A percentile compares a stretch with the other conserved stretches of the same genome.
Evolutionary conservation across 106 monocot genomes (phyloP).

Genomic region (Hemerocallis citrina): DNA sequence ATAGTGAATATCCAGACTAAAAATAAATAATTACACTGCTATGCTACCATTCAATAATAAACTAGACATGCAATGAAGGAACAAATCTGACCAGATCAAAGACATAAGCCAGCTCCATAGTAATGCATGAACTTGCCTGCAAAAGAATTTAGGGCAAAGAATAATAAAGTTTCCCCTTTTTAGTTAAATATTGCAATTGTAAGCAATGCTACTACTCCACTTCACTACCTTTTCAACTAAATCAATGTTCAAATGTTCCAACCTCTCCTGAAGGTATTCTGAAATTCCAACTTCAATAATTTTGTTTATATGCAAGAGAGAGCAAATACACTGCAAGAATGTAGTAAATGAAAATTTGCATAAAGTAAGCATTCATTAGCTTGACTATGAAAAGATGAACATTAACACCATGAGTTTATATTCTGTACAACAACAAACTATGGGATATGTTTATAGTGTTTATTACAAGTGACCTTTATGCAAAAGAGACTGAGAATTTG

Average conservation of each 20-base stretch:
- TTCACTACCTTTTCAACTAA: constrained; percentile 65
- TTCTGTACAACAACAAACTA: too few species aligned
- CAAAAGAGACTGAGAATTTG: too few species aligned
- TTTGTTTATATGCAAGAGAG: constrained; percentile 81
- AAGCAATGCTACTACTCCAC: neutral
- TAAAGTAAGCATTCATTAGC: neutral
- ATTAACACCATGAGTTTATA: neutral
- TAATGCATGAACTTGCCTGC: constrained; percentile 76
- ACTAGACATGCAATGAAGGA: neutral
- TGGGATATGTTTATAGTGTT: too few species aligned
- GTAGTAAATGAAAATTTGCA: neutral
- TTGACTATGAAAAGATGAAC: neutral
- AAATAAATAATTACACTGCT: too few species aligned
- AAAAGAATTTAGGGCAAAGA: constrained; percentile 6
- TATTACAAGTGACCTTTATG: too few species aligned
- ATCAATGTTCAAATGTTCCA: constrained; percentile 39
- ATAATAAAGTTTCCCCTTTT: neutral
- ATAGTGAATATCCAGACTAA: too few species aligned
- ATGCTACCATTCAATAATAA: too few species aligned
- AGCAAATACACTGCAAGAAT: constrained; percentile 64
- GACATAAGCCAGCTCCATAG: constrained; percentile 71
- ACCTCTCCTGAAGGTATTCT: constrained; percentile 60
- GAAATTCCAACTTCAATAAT: constrained; percentile 92
- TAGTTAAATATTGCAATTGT: neutral
- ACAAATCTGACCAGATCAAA: constrained; percentile 68